Percentiles rank a stretch among this genome's conserved stretches.
These are phyloP conservation scores for Curvularia sp. DNA, from an alignment of 2,329 filamentous ascomycete genomes.

Conservation along the genomic window DNA sequence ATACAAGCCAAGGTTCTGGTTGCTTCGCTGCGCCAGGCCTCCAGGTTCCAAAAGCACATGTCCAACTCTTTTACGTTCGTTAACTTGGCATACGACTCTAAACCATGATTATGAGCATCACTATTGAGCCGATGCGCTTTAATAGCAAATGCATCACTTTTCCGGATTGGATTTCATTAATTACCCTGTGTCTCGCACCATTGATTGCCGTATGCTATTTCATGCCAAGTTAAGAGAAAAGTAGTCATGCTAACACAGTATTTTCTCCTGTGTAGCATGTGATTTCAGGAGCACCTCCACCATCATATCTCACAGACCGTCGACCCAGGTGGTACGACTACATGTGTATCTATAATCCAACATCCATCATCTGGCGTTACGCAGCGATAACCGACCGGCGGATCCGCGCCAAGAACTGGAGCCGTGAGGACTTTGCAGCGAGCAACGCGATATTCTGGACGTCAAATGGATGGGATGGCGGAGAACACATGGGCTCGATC, in stretches of 20 bases:
- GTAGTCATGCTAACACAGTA: not conserved
- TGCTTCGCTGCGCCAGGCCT: not conserved
- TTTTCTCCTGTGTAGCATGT: constrained; percentile 27
- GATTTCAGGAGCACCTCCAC: constrained; percentile 30
- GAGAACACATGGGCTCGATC: constrained; percentile 28
- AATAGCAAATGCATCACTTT: constrained; percentile 25
- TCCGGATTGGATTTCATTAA: constrained; percentile 39
- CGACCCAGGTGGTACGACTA: constrained; percentile 41
- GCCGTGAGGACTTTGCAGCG: constrained; percentile 35
- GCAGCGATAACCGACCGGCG: constrained; percentile 46
- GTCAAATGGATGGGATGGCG: constrained; percentile 44
- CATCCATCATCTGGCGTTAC: constrained; percentile 51
- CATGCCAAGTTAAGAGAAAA: not conserved
- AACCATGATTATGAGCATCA: constrained; percentile 2
- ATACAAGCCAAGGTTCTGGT: not conserved
- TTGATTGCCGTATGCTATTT: constrained; percentile 30
- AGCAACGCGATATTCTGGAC: constrained; percentile 50
- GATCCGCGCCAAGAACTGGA: constrained; percentile 41
- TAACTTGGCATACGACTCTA: not conserved
- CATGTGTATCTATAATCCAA: constrained; percentile 46
- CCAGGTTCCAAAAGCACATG: not conserved
- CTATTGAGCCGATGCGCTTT: constrained; percentile 11
- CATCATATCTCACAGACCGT: constrained; percentile 25
- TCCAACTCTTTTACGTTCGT: not conserved
- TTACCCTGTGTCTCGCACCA: constrained; percentile 44